Evolutionary conservation across 768 basidiomycete species (phyloP).

Genomic region (Phlegmacium glaucopus): DNA sequence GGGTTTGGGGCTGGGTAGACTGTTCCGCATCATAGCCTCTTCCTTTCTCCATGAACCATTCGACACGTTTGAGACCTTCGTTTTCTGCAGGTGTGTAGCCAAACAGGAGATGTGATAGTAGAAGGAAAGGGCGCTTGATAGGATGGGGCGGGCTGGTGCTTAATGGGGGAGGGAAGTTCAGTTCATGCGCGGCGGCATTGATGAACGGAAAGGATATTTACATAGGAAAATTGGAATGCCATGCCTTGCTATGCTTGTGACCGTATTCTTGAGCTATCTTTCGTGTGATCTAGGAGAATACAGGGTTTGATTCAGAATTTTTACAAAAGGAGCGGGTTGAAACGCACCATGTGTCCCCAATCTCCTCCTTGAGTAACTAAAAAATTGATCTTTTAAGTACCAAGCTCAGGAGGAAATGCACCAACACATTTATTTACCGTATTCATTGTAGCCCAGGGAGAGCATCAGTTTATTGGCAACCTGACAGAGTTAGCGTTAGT

Average conservation of each 20-base stretch:
- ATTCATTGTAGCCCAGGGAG: constrained; percentile 44
- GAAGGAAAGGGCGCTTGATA: constrained; percentile 17
- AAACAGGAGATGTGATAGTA: constrained; percentile 19
- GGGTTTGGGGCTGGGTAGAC: constrained; percentile 44
- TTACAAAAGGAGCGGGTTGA: constrained; percentile 12
- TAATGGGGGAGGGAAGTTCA: background rate
- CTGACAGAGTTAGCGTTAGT: constrained; percentile 20
- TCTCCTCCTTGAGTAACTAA: constrained; percentile 46
- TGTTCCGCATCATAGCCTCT: constrained; percentile 36
- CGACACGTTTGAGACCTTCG: constrained; percentile 22
- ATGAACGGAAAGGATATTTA: constrained; percentile 16
- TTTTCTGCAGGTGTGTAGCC: constrained; percentile 25
- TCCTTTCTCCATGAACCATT: constrained; percentile 22
- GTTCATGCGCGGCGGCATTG: background rate
- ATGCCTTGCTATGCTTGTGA: constrained; percentile 40
- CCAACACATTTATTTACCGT: constrained; percentile 27
- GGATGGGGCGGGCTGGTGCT: constrained; percentile 12
- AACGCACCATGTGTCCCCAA: constrained; percentile 35
- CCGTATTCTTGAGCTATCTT: constrained; percentile 22
- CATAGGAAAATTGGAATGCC: constrained; percentile 44
- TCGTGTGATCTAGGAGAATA: constrained; percentile 12
- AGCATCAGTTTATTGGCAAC: constrained; percentile 42
- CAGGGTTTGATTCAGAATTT: constrained; percentile 15
- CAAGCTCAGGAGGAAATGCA: background rate
- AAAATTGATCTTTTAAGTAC: background rate